Base-by-base conservation (phyloP, 1,284 basidiomycete species). In the Sutorius eximius region DNA sequence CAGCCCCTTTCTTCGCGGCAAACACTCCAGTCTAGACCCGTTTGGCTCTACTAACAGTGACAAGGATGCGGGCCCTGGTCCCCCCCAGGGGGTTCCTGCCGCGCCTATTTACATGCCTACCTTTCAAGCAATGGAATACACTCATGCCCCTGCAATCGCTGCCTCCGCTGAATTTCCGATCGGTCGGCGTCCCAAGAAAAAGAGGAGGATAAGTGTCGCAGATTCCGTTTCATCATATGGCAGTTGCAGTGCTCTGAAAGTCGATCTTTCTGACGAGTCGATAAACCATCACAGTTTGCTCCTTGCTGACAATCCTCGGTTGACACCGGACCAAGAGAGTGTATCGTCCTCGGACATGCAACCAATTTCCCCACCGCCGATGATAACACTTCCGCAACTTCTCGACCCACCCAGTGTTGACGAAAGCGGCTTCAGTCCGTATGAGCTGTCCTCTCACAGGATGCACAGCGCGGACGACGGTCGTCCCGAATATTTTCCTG, bases 21-120 rank as follows among this genome's bases (percentile, higher is more conserved):
- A 79, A 58, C 79, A 80, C 53, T 80, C 78, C 16, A 77, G 76
- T 59, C 67, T 80, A 44, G 77, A 81, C 55, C 73, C 79, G 4
- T 79, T 80, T 58, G 78, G 77, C 32, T 71, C 74, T 36, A 71
- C 72, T 16, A 71, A 67, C 57, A 59, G 58, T 49, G 75, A 76
- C 49, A 72, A 71, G 51, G 73, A 73, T 30, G 58, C 62, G 7
- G 66, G 65, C 1, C 66, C 71, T 47, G 70, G 68, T 12, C 66
- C 69, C 10, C 71, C 63, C 16, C 60, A 61, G n/a, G 54, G 59
- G n/a, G 50, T 38, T 34, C 53, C 58, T 48, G 36, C 70, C 2
- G 67, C 70, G 56, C 69, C 71, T 45, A 67, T 77, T 40, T 75
- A 73, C 56, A 77, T 77, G 69, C 77, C 77, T 16, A 77, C 76